Conservation (phyloP, 2,329 filamentous ascomycete species). For the Phaeosphaeria sp. region DNA sequence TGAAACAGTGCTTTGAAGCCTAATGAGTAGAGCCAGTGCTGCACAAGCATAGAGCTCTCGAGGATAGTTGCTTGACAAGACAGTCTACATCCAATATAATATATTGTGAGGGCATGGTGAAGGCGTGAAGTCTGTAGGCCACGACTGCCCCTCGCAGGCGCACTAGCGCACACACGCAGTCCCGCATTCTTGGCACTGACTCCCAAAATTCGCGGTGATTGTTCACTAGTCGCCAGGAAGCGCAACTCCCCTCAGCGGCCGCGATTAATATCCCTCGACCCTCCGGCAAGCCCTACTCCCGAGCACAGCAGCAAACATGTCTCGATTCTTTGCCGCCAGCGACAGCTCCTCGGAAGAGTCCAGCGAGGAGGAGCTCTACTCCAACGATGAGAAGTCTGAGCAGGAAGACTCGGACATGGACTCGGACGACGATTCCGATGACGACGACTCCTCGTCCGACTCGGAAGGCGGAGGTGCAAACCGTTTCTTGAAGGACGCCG, state of each 20-base stretch:
- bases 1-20: too few species aligned
- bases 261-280: constrained; percentile 22
- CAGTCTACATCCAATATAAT: too few species aligned
- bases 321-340: constrained; percentile 95
- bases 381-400: constrained; percentile 67
- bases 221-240: constrained; percentile 21
- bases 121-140: background rate
- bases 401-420: constrained; percentile 57
- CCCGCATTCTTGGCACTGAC: constrained; percentile 6
- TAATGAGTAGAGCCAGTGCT: too few species aligned
- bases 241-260: constrained; percentile 20
- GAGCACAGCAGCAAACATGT: constrained; percentile 53
- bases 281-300: constrained; percentile 32
- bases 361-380: constrained; percentile 93
- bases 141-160: background rate
- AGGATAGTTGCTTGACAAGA: too few species aligned
- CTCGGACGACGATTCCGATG: constrained; percentile 66
- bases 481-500: constrained; percentile 81
- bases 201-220: constrained; percentile 25
- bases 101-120: background rate
- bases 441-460: constrained; percentile 59
- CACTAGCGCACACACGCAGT: constrained; percentile 6
- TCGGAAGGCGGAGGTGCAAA: constrained; percentile 77
- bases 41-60: too few species aligned
- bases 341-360: constrained; percentile 97